phyloP scores from a whole-genome alignment of 164 flowering plant species.

The Kingdonia uniflora region DNA sequence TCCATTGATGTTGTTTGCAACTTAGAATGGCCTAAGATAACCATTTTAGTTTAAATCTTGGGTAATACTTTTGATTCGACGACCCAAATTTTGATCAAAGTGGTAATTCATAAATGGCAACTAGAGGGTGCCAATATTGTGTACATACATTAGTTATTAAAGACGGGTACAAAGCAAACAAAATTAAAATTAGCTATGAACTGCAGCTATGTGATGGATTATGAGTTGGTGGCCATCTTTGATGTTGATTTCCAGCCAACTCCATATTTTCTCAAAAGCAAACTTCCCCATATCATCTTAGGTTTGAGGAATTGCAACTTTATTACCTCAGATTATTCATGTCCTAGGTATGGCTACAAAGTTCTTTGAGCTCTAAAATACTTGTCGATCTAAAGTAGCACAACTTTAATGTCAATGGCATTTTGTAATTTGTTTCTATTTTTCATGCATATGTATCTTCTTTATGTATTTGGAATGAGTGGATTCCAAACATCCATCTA shows the following conservation, averaged over 20 bases:
- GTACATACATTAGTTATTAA: slow-evolving; percentile 70
- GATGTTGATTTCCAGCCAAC: slow-evolving; percentile 95
- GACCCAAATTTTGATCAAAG: slow-evolving; percentile 61
- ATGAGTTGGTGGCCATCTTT: slow-evolving; percentile 84
- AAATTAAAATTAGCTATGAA: slow-evolving; percentile 94
- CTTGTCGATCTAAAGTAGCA: no score
- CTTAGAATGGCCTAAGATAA: slow-evolving; percentile 84
- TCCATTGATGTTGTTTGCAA: slow-evolving; percentile 84
- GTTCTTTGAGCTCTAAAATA: no score
- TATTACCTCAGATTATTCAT: no score
- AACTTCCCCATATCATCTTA: slow-evolving; percentile 89
- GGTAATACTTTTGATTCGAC: slow-evolving; percentile 87
- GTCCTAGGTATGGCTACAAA: no score
- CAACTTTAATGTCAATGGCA: no score
- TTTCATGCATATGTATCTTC: no score
- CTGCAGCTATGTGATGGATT: slow-evolving; percentile 82
- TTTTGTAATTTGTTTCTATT: no score
- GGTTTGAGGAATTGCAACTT: no score
- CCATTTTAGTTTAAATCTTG: slow-evolving; percentile 65
- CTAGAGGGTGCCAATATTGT: slow-evolving; percentile 65
- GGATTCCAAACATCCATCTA: no score
- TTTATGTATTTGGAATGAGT: no score
- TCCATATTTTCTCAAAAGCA: slow-evolving; percentile 65
- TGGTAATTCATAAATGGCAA: slow-evolving; percentile 85
- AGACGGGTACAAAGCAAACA: slow-evolving; percentile 98